phyloP scores from a whole-genome alignment of 2,329 filamentous ascomycete genomes.

The Fusarium sp. region DNA sequence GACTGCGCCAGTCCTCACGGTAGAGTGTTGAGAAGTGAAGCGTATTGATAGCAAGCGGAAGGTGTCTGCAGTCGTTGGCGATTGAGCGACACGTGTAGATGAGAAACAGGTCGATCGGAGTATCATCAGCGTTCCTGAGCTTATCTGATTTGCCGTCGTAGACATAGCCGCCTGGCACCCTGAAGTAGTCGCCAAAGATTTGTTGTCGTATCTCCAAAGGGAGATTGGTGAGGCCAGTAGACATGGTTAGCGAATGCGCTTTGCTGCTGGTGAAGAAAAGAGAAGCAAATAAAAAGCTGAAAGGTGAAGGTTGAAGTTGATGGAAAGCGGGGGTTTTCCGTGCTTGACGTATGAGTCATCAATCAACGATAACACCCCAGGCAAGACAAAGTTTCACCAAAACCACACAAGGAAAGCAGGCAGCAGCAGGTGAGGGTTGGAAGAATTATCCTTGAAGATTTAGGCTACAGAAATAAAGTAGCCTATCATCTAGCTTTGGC shows the following conservation, averaged over 20 bases:
- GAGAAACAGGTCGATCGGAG: slow-evolving; percentile 27
- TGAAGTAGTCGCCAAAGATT: slow-evolving; percentile 31
- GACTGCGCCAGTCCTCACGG: not conserved
- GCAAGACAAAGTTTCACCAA: not conserved
- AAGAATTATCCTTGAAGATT: too few relatives aligned
- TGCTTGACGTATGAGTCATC: not conserved
- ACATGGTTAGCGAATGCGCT: not conserved
- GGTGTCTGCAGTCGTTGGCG: slow-evolving; percentile 2
- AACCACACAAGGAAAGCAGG: not conserved
- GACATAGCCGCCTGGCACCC: slow-evolving; percentile 20
- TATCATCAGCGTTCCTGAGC: slow-evolving; percentile 8
- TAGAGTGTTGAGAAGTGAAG: slow-evolving; percentile 29
- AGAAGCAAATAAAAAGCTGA: not conserved
- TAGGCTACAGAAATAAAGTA: too few relatives aligned
- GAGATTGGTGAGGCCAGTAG: not conserved
- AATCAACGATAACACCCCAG: not conserved
- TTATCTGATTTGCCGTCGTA: slow-evolving; percentile 9
- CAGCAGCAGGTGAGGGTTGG: rapidly evolving
- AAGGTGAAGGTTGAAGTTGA: not conserved
- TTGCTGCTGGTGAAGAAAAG: not conserved
- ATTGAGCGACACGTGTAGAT: slow-evolving; percentile 30
- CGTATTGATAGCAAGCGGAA: slow-evolving; percentile 16
- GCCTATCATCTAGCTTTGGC: too few relatives aligned
- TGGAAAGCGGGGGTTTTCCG: not conserved
- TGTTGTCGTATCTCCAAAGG: slow-evolving; percentile 21